These are phyloP conservation scores for Fusarium setosum DNA, from an alignment of 2,329 filamentous ascomycete species.

Conservation along the genomic window DNA sequence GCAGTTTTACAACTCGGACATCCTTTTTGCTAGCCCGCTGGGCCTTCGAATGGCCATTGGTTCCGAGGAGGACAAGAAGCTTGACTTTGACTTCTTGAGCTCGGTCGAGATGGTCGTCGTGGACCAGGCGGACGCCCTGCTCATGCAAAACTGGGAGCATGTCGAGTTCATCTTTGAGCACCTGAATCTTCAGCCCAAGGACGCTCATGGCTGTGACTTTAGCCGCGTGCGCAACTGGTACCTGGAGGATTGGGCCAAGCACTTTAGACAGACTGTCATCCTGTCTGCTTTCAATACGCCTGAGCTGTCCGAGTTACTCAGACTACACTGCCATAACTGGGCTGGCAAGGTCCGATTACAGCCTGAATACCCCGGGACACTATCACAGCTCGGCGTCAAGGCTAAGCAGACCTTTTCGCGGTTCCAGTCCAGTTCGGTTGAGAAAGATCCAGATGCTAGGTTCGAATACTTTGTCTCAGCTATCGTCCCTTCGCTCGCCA, in stretches of 20 bases:
- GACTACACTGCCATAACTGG: constrained; percentile 81
- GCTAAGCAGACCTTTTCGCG: constrained; percentile 91
- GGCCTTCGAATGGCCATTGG: constrained; percentile 93
- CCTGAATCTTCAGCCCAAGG: constrained; percentile 89
- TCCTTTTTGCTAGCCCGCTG: constrained; percentile 90
- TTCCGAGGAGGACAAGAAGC: constrained; percentile 72
- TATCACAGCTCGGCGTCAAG: constrained; percentile 78
- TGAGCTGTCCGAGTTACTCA: constrained; percentile 84
- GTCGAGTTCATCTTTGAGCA: constrained; percentile 92
- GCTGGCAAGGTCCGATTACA: constrained; percentile 82
- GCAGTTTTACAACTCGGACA: constrained; percentile 95
- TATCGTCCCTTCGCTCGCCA: constrained; percentile 79
- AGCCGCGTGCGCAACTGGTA: constrained; percentile 92
- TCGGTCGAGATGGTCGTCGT: constrained; percentile 92
- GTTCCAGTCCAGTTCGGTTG: constrained; percentile 77
- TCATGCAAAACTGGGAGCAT: constrained; percentile 99
- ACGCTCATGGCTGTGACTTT: constrained; percentile 93
- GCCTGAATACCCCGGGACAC: constrained; percentile 75
- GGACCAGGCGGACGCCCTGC: constrained; percentile 90
- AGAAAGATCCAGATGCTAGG: constrained; percentile 84
- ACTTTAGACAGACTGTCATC: constrained; percentile 87
- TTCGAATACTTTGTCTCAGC: constrained; percentile 92
- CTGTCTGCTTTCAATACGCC: constrained; percentile 87
- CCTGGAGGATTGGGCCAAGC: constrained; percentile 83
- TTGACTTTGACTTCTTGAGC: constrained; percentile 90